These are phyloP conservation scores for Diospyros kaki DNA, from an alignment of 148 eudicot species.

Conservation along the genomic window DNA sequence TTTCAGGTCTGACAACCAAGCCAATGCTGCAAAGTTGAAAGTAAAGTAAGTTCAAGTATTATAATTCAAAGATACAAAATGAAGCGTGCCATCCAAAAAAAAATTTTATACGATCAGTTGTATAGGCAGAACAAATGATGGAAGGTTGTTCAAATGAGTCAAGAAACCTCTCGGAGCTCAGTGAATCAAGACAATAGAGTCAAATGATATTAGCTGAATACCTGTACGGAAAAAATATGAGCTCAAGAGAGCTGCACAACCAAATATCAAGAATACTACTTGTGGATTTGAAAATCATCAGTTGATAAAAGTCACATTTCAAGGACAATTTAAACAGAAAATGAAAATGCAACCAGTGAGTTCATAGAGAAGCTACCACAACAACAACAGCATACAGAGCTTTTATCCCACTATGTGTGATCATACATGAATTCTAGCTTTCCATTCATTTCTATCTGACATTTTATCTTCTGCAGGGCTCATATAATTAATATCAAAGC, in stretches of 20 bases:
- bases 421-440: too few species aligned
- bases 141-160: too few species aligned
- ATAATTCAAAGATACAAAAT: not conserved
- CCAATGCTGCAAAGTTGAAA: not conserved
- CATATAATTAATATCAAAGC: too few species aligned
- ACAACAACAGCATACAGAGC: not conserved
- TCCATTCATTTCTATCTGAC: too few species aligned
- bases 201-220: not conserved
- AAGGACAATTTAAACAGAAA: constrained; percentile 7
- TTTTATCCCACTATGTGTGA: too few species aligned
- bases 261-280: not conserved
- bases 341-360: constrained; percentile 5
- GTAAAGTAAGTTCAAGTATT: not conserved
- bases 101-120: not conserved
- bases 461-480: too few species aligned
- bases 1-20: not conserved
- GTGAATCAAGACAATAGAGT: too few species aligned
- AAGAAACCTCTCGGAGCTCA: too few species aligned
- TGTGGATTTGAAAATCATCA: not conserved
- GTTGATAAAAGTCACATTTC: constrained; percentile 8
- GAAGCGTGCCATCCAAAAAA: not conserved
- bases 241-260: not conserved
- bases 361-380: not conserved
- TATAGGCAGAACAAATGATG: not conserved
- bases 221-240: not conserved